phyloP scores from a whole-genome alignment of 768 basidiomycete genomes.

The Pulveroboletus sp. region DNA sequence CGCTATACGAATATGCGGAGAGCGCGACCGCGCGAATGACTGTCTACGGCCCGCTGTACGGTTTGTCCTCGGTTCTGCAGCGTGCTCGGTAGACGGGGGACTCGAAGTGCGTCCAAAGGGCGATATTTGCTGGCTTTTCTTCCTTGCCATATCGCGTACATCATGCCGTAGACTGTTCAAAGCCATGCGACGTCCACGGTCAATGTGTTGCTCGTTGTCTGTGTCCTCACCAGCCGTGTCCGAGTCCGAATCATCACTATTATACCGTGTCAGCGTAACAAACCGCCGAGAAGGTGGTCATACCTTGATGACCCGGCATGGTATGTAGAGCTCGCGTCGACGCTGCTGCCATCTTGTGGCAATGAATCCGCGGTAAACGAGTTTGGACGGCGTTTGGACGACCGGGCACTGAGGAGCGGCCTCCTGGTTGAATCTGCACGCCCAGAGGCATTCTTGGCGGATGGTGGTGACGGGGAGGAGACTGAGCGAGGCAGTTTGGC shows the following conservation, averaged over 20 bases:
- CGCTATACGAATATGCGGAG: constrained; percentile 48
- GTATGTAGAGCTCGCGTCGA: constrained; percentile 85
- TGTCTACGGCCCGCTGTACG: constrained; percentile 37
- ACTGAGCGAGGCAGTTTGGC: constrained; percentile 76
- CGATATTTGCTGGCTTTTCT: constrained; percentile 27
- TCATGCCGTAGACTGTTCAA: constrained; percentile 29
- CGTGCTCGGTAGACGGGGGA: constrained; percentile 24
- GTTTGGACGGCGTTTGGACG: constrained; percentile 24
- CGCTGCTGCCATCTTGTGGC: constrained; percentile 29
- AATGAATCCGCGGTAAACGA: constrained; percentile 19
- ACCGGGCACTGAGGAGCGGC: constrained; percentile 30
- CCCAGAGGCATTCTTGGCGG: constrained; percentile 48
- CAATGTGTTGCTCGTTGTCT: constrained; percentile 43
- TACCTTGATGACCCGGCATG: constrained; percentile 83
- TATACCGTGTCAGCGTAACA: constrained; percentile 19
- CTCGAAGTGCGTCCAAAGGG: constrained; percentile 25
- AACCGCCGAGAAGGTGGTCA: constrained; percentile 15
- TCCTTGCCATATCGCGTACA: constrained; percentile 23
- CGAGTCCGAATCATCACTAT: constrained; percentile 47
- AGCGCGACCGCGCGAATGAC: constrained; percentile 71
- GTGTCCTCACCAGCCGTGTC: constrained; percentile 60
- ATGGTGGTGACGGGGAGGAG: constrained; percentile 75
- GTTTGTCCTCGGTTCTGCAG: constrained; percentile 32
- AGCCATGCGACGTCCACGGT: constrained; percentile 44
- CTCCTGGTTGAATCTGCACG: constrained; percentile 48